Conservation (phyloP, 2,329 filamentous ascomycete genomes). For the Aspergillus thermomutatus region DNA sequence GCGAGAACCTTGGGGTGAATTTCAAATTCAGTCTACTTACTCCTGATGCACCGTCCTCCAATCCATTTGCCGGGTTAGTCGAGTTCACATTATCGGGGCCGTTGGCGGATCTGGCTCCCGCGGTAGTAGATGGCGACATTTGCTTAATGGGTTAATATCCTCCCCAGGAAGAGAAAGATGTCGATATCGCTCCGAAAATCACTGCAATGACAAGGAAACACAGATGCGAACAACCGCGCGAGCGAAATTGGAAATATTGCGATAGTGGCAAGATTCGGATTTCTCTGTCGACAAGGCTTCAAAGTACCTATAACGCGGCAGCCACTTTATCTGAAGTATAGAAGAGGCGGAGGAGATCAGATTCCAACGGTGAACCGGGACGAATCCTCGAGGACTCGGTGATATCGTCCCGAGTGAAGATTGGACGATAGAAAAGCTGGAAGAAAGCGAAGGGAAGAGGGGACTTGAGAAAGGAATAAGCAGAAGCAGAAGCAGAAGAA, state of each 20-base stretch:
- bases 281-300: background rate
- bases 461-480: background rate
- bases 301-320: background rate
- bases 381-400: background rate
- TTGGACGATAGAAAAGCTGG: background rate
- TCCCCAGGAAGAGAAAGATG: background rate
- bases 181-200: background rate
- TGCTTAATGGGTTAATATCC: background rate
- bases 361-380: background rate
- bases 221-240: background rate
- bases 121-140: constrained; percentile 14
- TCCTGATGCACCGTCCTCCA: constrained; percentile 25
- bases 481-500: background rate
- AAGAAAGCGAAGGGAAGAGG: background rate
- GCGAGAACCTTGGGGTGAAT: background rate
- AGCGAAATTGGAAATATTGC: background rate
- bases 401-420: background rate
- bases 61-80: constrained; percentile 6
- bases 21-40: constrained; percentile 19
- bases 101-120: constrained; percentile 7
- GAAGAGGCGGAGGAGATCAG: background rate
- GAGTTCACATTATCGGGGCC: constrained; percentile 7
- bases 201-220: background rate
- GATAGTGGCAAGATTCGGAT: background rate
- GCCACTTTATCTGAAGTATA: background rate